Evolutionary conservation across 257 asterid genomes (phyloP).

Genomic region (Fraxinus anomala): DNA sequence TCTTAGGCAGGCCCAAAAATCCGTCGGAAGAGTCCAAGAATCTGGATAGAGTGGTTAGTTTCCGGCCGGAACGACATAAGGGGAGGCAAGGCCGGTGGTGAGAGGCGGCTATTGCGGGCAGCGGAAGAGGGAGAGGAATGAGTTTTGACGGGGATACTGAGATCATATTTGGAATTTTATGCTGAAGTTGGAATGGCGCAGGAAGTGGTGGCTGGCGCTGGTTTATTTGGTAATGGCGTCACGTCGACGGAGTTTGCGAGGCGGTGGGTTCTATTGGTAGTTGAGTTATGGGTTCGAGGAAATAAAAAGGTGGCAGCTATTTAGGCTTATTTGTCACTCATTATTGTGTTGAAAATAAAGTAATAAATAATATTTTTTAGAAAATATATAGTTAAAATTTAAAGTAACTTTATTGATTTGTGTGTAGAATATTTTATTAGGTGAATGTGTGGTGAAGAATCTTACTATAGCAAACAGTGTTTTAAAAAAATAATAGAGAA

Average conservation of each 20-base stretch:
- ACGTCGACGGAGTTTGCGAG: constrained; percentile 32
- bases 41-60: background rate
- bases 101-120: constrained; percentile 24
- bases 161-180: constrained; percentile 33
- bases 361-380: no score
- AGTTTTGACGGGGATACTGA: constrained; percentile 32
- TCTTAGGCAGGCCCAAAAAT: constrained; percentile 16
- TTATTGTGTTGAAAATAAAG: no score
- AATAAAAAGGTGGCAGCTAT: no score
- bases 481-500: no score
- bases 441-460: no score
- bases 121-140: constrained; percentile 33
- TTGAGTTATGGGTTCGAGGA: no score
- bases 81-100: constrained; percentile 26
- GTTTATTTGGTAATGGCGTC: background rate
- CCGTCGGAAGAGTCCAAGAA: background rate
- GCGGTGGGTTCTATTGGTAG: constrained; percentile 3
- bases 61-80: constrained; percentile 26
- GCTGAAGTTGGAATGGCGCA: background rate
- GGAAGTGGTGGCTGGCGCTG: constrained; percentile 6
- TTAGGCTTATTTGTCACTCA: no score
- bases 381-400: no score
- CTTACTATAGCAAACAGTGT: no score
- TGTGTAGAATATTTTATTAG: no score
- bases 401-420: no score